Base-by-base conservation (phyloP, 768 basidiomycete genomes). In the Thelephora aurantiotincta region DNA sequence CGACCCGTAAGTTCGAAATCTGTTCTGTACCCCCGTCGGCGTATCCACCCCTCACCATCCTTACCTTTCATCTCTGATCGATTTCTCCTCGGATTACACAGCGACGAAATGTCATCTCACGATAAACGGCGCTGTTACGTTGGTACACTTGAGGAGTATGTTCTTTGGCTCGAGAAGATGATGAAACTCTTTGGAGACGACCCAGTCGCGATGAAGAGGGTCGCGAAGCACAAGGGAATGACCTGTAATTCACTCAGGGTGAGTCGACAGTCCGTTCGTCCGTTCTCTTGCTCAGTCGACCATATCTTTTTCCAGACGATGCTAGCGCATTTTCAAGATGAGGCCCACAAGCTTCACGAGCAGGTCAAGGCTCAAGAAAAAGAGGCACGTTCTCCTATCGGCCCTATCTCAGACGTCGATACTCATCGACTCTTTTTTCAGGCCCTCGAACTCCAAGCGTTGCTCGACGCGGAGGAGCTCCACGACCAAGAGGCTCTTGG, bases 91-190 rank as follows among this genome's bases (percentile, higher is more conserved):
- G n/a, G 45, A 37, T 48, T 9, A 11, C 12, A 12, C 47, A 81
- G 80, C 1, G 82, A 84, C 45, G 69, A 70, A n/a, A 83, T 86
- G 48, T 79, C 82, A 2, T 82, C 81, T 5, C 82, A 86, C 54
- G 82, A 85, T 55, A 84, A 84, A 56, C 84, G 84, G 54, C 65
- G 82, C 2, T 71, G 78, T 54, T 84, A 85, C 55, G 69, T 85
- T 19, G 80, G 82, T 54, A 81, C 78, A 52, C 61, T 86, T 6
- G 82, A 86, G 53, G 73, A 80, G 49, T 86, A 84, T 58, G 73
- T 83, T 12, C 57, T 70, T 23, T 82, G 75, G 54, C 65, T 84
- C 11, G 80, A 82, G 51, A 68, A 81, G 23, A 78, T 80, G 48
- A 65, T 82, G 35, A 63, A 63, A 0, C 69, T 74, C 42, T 58